Evolutionary conservation across 2,329 filamentous ascomycete genomes (phyloP), one percentile per base, ranked within the genome.

Genomic region (Trichophyton rubrum): DNA sequence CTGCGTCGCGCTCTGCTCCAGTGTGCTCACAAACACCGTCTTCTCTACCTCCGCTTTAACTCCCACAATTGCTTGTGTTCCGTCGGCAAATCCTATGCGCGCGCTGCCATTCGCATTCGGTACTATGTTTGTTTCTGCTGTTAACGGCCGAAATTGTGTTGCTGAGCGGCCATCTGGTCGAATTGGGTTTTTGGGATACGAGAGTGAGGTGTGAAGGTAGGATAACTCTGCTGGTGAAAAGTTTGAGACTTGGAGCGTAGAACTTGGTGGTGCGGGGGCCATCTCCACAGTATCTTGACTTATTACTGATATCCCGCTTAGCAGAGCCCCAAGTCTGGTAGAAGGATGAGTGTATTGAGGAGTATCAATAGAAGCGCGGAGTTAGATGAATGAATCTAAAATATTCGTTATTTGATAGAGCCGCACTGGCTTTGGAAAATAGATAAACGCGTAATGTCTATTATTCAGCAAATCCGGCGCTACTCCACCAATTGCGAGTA

Each of bases 221-320:
- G 91, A 90, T 69, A 99, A 88, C 78, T 99, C 93, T 69, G 93
- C 90, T 56, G 93, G 92, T 59, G 91, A 96, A 74, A 97, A 86
- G 67, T 90, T 85, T 51, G 82, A 74, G 58, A 72, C 71, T 65
- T 75, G 73, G 1, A 73, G 72, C 61, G 74, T 72, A 33, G 73
- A 74, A 69, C 85, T 83, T 75, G 84, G 41, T 53, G 61, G 58
- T 2, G 62, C 57, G 1, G 83, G 69, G 85, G 83, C 68, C 75
- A 79, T 66, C 65, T 57, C 20, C 13, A 15, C 15, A 7, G 27
- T 35, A 35, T 20, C 27, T 55, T 20, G 5, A 17, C 27, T 22
- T 53, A 8, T 22, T 53, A 22, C 3, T 15, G n/a, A 35, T 55
- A 33, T 15, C 13, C 51, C 6, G 20, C n/a, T n/a, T 55, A 33